A percentile compares a stretch with the other conserved stretches of the same genome.
phyloP scores from a whole-genome alignment of 164 flowering plant genomes.

The Cinnamomum micranthum region DNA sequence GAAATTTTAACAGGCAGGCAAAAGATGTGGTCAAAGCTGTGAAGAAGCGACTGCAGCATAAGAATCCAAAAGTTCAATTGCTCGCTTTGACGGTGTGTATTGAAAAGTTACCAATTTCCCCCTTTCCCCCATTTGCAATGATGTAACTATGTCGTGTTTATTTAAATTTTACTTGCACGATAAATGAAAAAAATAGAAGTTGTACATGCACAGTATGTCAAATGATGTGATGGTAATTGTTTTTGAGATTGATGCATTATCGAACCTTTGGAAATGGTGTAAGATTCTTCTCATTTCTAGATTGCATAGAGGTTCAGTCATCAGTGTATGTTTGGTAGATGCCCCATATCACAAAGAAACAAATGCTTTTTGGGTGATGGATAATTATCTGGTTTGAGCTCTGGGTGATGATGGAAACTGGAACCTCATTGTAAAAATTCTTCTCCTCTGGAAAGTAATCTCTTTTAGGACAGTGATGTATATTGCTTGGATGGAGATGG shows the following conservation, averaged over 20 bases:
- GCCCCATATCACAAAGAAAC: not conserved
- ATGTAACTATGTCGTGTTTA: not conserved
- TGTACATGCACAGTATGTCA: not conserved
- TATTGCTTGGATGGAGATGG: not conserved
- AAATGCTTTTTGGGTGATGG: not conserved
- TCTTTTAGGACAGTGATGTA: not conserved
- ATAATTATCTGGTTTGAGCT: not conserved
- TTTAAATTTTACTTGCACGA: not conserved
- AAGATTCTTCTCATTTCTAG: not conserved
- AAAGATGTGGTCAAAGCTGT: conserved; percentile 87
- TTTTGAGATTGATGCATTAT: not conserved
- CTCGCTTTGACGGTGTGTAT: conserved; percentile 83
- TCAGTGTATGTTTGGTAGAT: not conserved
- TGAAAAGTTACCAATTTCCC: not conserved
- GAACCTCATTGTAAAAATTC: not conserved
- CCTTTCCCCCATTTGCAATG: not conserved
- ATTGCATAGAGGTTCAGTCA: not conserved
- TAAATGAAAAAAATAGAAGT: not conserved
- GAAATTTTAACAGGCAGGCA: conserved; percentile 57
- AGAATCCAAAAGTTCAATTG: conserved; percentile 73
- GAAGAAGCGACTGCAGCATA: conserved; percentile 83
- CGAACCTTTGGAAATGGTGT: not conserved
- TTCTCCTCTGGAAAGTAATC: not conserved
- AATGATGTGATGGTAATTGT: not conserved
- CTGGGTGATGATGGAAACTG: not conserved